These are phyloP conservation scores for Podila minutissima DNA, from an alignment of 192 early-diverging fungal species.

Conservation along the genomic window DNA sequence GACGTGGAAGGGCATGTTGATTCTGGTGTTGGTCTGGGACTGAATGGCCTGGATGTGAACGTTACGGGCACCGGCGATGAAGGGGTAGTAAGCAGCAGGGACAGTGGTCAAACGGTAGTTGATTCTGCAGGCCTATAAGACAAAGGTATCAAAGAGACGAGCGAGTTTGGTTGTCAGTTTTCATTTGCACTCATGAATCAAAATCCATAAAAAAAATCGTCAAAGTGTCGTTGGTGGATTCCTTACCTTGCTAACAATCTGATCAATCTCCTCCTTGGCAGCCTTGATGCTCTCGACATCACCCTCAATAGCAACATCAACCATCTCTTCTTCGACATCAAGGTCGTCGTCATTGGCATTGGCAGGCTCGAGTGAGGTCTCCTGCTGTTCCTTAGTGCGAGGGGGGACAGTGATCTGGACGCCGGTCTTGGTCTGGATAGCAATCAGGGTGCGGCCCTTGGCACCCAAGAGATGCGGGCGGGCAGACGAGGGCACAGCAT, in stretches of 20 bases:
- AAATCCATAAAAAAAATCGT: too few species aligned
- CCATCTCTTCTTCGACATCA: slow-evolving; percentile 74
- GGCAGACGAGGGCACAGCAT: slow-evolving; percentile 80
- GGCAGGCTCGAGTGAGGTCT: slow-evolving; percentile 50
- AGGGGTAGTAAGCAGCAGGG: slow-evolving; percentile 79
- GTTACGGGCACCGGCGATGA: slow-evolving; percentile 85
- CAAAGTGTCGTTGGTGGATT: too few species aligned
- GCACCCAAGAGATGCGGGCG: slow-evolving; percentile 87
- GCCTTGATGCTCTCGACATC: slow-evolving; percentile 82
- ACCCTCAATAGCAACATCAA: slow-evolving; percentile 82
- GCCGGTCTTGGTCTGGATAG: slow-evolving; percentile 77
- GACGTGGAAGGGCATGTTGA: slow-evolving; percentile 79
- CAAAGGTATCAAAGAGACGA: background rate
- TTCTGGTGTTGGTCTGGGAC: slow-evolving; percentile 71
- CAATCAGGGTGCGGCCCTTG: slow-evolving; percentile 81
- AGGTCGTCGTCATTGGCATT: slow-evolving; percentile 46
- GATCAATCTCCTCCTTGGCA: slow-evolving; percentile 88
- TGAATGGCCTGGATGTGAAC: slow-evolving; percentile 66
- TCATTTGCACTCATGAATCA: too few species aligned
- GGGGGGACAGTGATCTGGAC: slow-evolving; percentile 79
- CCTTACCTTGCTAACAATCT: slow-evolving; percentile 74
- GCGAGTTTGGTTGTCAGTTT: background rate
- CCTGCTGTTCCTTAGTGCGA: slow-evolving; percentile 47
- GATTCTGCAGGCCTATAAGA: slow-evolving; percentile 39
- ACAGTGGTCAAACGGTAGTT: slow-evolving; percentile 73